phyloP scores from a whole-genome alignment of 2,329 filamentous ascomycete species.

The Claviceps purpurea region DNA sequence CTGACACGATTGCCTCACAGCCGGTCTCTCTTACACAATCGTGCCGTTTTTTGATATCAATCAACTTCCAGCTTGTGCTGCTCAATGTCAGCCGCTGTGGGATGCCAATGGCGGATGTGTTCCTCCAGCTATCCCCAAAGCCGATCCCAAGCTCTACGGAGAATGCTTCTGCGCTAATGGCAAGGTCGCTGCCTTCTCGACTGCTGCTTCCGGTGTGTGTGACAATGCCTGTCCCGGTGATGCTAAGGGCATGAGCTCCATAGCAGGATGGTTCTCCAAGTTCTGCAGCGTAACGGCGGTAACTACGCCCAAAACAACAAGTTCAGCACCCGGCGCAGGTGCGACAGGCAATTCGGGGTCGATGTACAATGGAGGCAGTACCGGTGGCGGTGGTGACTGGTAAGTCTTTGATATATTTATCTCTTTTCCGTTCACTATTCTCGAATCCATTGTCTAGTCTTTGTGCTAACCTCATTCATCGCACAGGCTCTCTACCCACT shows the following conservation, averaged over 20 bases:
- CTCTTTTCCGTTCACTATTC: background rate
- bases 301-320: constrained; percentile 7
- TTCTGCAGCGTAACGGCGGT: constrained; percentile 41
- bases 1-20: constrained; percentile 1
- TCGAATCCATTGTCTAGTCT: background rate
- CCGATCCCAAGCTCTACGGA: constrained; percentile 40
- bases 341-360: constrained; percentile 1
- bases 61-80: constrained; percentile 48
- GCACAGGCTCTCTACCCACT: constrained; percentile 53
- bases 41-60: constrained; percentile 34
- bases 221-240: constrained; percentile 40
- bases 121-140: constrained; percentile 37
- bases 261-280: constrained; percentile 57
- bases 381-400: constrained; percentile 30
- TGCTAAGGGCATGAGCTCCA: constrained; percentile 33
- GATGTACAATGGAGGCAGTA: constrained; percentile 4
- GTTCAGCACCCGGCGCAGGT: constrained; percentile 3
- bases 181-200: constrained; percentile 44
- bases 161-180: constrained; percentile 62
- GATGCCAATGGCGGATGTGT: constrained; percentile 62
- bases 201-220: constrained; percentile 44
- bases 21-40: constrained; percentile 31
- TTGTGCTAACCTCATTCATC: background rate
- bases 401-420: constrained; percentile 14
- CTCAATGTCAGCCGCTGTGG: constrained; percentile 44